A percentile compares a stretch with the other conserved stretches of the same genome.
phyloP scores from a whole-genome alignment of 495 filamentous ascomycete species.

The Parmelia sp. region DNA sequence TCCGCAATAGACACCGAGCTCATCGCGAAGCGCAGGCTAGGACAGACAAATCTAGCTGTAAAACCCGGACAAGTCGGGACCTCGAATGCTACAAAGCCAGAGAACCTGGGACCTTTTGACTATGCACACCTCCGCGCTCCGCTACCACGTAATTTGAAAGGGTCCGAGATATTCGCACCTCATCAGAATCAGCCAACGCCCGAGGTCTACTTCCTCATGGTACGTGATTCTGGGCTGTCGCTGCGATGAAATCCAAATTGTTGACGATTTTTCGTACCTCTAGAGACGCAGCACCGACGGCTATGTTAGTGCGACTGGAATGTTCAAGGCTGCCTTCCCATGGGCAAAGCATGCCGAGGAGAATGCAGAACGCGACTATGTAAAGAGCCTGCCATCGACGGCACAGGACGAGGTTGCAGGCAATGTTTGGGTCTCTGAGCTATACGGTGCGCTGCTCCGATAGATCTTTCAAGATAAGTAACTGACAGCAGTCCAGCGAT shows the following conservation, averaged over 20 bases:
- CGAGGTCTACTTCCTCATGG: slow-evolving; percentile 94
- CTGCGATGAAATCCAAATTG: slow-evolving; percentile 10
- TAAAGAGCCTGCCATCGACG: slow-evolving; percentile 69
- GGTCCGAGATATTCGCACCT: slow-evolving; percentile 83
- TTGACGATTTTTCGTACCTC: slow-evolving; percentile 15
- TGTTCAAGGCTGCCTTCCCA: slow-evolving; percentile 99
- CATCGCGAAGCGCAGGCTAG: slow-evolving; percentile 75
- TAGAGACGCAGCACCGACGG: slow-evolving; percentile 89
- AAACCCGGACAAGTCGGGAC: slow-evolving; percentile 61
- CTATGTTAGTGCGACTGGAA: slow-evolving; percentile 90
- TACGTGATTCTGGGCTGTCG: slow-evolving; percentile 33
- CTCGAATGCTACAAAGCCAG: slow-evolving; percentile 58
- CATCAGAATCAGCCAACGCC: slow-evolving; percentile 49
- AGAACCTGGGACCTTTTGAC: slow-evolving; percentile 78
- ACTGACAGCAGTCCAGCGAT: slow-evolving; percentile 52
- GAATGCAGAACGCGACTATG: slow-evolving; percentile 73
- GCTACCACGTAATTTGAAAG: slow-evolving; percentile 74
- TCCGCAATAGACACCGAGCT: slow-evolving; percentile 46
- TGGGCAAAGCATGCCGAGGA: slow-evolving; percentile 84
- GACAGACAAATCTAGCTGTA: slow-evolving; percentile 83
- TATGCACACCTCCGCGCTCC: slow-evolving; percentile 93
- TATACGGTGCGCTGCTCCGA: slow-evolving; percentile 51
- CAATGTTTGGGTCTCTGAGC: slow-evolving; percentile 90
- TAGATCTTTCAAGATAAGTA: slow-evolving; percentile 8
- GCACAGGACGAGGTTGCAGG: slow-evolving; percentile 89